phyloP scores from a whole-genome alignment of 306 rosid species.

The Prunus mume region DNA sequence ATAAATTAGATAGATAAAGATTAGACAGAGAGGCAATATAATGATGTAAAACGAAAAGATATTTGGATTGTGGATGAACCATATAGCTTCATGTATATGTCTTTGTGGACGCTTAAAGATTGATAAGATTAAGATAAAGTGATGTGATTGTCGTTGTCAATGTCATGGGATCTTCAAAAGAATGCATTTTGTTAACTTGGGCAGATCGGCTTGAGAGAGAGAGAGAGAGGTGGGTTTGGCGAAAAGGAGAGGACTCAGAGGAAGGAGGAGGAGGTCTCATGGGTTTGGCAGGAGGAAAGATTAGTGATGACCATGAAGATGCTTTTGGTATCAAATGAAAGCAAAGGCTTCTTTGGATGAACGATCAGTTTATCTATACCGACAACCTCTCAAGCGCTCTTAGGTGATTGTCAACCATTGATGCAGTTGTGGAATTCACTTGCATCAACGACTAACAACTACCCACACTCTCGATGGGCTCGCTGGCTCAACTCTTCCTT shows the following conservation, averaged over 20 bases:
- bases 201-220: conserved; percentile 1
- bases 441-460: not conserved
- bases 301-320: no score
- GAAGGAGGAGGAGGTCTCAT: not conserved
- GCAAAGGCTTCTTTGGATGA: no score
- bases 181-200: conserved; percentile 7
- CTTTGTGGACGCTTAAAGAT: not conserved
- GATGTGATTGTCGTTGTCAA: conserved; percentile 19
- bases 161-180: conserved; percentile 16
- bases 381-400: not conserved
- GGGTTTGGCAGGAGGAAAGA: conserved; percentile 6
- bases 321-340: no score
- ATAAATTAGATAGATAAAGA: conserved; percentile 2
- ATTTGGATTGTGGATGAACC: not conserved
- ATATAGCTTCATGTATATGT: not conserved
- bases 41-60: not conserved
- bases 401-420: not conserved
- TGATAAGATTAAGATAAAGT: not conserved
- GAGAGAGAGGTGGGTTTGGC: conserved; percentile 15
- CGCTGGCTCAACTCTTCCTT: no score
- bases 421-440: not conserved
- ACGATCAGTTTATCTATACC: no score
- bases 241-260: not conserved
- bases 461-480: not conserved
- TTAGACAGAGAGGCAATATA: not conserved